Conservation (phyloP, 73 alveolate species). For the Tetrahymena elliotti region DNA sequence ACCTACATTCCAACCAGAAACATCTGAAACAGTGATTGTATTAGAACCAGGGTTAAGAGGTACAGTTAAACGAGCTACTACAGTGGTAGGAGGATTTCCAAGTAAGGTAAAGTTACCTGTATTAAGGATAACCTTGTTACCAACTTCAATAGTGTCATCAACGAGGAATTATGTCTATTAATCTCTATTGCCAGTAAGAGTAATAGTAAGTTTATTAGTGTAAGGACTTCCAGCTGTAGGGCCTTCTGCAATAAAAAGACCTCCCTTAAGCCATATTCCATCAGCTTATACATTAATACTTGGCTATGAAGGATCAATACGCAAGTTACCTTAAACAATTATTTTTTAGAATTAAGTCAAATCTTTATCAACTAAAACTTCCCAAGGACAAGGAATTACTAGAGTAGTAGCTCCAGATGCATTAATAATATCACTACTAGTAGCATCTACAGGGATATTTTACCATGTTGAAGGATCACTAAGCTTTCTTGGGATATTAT, state of each 20-base stretch:
- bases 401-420: background rate
- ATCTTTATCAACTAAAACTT: background rate
- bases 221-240: slow-evolving; percentile 3
- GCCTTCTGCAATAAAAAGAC: slow-evolving; percentile 33
- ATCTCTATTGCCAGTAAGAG: background rate
- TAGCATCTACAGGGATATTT: background rate
- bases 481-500: background rate
- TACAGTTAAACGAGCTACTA: slow-evolving; percentile 11
- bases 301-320: background rate
- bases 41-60: slow-evolving; percentile 12
- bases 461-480: slow-evolving; percentile 19
- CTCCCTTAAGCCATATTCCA: slow-evolving; percentile 13
- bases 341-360: background rate
- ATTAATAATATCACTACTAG: background rate
- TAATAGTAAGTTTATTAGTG: background rate
- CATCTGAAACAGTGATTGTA: slow-evolving; percentile 5
- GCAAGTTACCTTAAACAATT: slow-evolving; percentile 14
- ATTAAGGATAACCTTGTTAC: slow-evolving; percentile 23
- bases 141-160: slow-evolving; percentile 21
- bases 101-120: slow-evolving; percentile 5
- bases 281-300: slow-evolving; percentile 6
- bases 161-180: background rate
- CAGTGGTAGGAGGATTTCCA: slow-evolving; percentile 22
- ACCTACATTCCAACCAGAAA: slow-evolving; percentile 33
- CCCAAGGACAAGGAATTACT: background rate